Conservation (phyloP, 257 asterid genomes). For the Paulownia fortunei region DNA sequence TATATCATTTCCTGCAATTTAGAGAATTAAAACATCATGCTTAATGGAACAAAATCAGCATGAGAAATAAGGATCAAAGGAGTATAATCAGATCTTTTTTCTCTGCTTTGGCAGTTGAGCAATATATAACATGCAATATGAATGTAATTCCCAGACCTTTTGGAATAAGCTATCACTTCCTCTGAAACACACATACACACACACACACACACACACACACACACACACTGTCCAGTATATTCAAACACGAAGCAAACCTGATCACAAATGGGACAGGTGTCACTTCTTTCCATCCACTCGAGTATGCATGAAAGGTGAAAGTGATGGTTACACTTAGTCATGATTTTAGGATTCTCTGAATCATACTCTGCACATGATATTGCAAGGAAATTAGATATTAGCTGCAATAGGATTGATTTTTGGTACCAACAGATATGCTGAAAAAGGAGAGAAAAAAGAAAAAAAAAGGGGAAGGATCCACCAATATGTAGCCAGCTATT, state of each 20-base stretch:
- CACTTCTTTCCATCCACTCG: constrained; percentile 90
- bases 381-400: neutral
- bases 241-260: constrained; percentile 50
- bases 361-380: constrained; percentile 59
- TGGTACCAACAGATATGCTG: constrained; percentile 5
- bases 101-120: neutral
- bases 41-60: neutral
- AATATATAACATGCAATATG: neutral
- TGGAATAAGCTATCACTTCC: too few relatives aligned
- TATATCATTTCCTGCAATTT: constrained; percentile 70
- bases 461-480: neutral
- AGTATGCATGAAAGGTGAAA: constrained; percentile 89
- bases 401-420: neutral
- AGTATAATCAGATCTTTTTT: neutral
- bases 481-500: neutral
- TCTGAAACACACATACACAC: too few relatives aligned
- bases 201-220: too few relatives aligned
- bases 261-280: constrained; percentile 73
- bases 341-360: constrained; percentile 66
- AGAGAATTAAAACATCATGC: neutral
- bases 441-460: too few relatives aligned
- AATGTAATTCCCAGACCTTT: neutral
- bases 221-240: neutral
- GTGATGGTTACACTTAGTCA: constrained; percentile 74
- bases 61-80: neutral